Conservation (phyloP, 345 rosid genomes). For the Geranium rotundifolium region DNA sequence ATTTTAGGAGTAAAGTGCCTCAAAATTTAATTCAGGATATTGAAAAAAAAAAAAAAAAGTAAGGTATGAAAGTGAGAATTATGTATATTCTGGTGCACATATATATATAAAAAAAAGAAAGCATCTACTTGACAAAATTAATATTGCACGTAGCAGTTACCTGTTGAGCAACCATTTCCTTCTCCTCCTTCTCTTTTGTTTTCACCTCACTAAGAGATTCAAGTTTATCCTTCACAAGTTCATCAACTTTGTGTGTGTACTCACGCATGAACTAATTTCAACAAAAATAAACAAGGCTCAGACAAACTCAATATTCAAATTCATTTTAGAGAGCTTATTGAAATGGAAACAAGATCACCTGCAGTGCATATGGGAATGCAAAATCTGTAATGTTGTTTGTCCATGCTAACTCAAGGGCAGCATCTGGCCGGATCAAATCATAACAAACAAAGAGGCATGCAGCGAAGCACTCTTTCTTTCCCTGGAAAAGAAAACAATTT, state of each 20-base stretch:
- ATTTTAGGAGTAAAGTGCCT: no score
- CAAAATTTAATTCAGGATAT: no score
- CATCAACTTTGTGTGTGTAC: conserved; percentile 72
- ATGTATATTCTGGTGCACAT: no score
- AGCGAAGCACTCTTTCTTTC: conserved; percentile 89
- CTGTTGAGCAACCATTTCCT: conserved; percentile 76
- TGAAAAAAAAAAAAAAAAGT: no score
- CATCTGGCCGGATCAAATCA: conserved; percentile 68
- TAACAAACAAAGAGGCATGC: conserved; percentile 92
- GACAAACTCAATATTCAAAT: neutral
- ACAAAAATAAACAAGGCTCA: neutral
- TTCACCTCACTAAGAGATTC: conserved; percentile 56
- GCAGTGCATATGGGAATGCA: conserved; percentile 75
- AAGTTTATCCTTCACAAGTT: conserved; percentile 62
- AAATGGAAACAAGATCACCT: conserved; percentile 24
- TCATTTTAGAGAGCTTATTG: neutral
- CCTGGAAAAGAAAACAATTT: conserved; percentile 24
- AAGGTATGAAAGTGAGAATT: no score
- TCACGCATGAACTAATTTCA: conserved; percentile 59
- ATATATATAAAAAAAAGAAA: no score
- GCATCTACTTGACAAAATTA: neutral
- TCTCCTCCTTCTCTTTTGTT: conserved; percentile 67
- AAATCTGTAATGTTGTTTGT: conserved; percentile 78
- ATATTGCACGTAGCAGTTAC: conserved; percentile 18
- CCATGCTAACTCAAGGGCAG: conserved; percentile 88